These are phyloP conservation scores for Notholithocarpus densiflorus DNA, from an alignment of 306 rosid genomes.

Conservation along the genomic window DNA sequence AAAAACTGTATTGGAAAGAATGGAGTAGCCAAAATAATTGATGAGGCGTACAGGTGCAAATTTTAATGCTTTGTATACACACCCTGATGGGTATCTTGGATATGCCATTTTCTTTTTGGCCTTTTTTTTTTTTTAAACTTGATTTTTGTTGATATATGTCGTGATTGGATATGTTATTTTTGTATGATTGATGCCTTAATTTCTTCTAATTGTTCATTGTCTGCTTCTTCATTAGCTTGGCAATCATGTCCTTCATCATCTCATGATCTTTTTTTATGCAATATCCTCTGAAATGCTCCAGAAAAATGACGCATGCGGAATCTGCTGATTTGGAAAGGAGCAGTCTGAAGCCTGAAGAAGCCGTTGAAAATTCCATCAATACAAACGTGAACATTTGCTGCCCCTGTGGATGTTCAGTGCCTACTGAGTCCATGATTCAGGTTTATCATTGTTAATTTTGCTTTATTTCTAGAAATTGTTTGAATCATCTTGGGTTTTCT, in stretches of 20 bases:
- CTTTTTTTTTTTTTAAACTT: neutral
- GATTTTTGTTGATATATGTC: neutral
- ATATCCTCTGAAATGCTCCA: neutral
- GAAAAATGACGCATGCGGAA: neutral
- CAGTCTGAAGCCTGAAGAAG: neutral
- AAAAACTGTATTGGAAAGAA: neutral
- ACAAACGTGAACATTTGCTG: neutral
- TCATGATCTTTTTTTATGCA: neutral
- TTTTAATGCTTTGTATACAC: neutral
- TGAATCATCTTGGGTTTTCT: neutral
- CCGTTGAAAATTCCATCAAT: neutral
- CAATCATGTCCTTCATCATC: neutral
- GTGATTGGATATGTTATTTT: neutral
- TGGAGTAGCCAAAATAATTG: conserved; percentile 1
- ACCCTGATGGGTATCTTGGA: neutral
- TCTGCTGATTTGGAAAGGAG: neutral
- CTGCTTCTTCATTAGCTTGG: neutral
- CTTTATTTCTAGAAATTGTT: neutral
- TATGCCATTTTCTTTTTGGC: neutral
- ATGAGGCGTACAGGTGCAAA: neutral
- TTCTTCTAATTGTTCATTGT: neutral
- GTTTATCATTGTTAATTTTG: neutral
- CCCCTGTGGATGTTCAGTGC: neutral
- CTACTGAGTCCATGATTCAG: neutral
- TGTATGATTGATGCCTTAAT: neutral